phyloP scores from a whole-genome alignment of 78 protist species.

The Trichosphaerium sp. region DNA sequence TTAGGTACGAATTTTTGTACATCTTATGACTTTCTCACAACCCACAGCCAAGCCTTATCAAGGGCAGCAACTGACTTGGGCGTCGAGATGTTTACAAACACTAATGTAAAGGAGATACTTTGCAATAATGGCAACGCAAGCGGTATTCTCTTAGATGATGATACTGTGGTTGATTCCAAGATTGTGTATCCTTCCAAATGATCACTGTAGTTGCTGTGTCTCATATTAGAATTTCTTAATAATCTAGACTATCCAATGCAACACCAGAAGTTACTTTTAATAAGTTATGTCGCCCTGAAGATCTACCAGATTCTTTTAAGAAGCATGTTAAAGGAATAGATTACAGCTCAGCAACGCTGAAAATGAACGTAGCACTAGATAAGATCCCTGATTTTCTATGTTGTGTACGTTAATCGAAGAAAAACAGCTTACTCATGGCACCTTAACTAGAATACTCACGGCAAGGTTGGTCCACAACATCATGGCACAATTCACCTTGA shows the following conservation, averaged over 20 bases:
- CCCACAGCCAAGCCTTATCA: too few relatives aligned
- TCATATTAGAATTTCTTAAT: too few relatives aligned
- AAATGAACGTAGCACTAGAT: conserved; percentile 41
- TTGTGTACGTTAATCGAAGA: background rate
- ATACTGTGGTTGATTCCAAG: too few relatives aligned
- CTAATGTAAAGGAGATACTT: too few relatives aligned
- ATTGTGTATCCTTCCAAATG: too few relatives aligned
- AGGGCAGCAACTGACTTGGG: too few relatives aligned
- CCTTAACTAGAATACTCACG: background rate
- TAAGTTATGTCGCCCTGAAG: background rate
- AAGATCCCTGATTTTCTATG: conserved; percentile 17
- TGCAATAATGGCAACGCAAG: too few relatives aligned
- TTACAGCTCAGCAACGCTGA: conserved; percentile 9
- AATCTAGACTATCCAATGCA: conserved; percentile 4
- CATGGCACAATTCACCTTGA: conserved; percentile 37
- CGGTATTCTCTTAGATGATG: too few relatives aligned
- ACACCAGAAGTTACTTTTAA: conserved; percentile 11
- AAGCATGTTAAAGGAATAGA: background rate
- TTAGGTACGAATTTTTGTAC: too few relatives aligned
- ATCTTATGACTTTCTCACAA: too few relatives aligned
- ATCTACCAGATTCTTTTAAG: background rate
- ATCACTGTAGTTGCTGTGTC: too few relatives aligned
- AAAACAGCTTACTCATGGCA: background rate
- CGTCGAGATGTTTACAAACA: too few relatives aligned
- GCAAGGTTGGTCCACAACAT: conserved; percentile 23